phyloP scores from a whole-genome alignment of 176 grass and related monocot genomes.

The Eleusine indica region DNA sequence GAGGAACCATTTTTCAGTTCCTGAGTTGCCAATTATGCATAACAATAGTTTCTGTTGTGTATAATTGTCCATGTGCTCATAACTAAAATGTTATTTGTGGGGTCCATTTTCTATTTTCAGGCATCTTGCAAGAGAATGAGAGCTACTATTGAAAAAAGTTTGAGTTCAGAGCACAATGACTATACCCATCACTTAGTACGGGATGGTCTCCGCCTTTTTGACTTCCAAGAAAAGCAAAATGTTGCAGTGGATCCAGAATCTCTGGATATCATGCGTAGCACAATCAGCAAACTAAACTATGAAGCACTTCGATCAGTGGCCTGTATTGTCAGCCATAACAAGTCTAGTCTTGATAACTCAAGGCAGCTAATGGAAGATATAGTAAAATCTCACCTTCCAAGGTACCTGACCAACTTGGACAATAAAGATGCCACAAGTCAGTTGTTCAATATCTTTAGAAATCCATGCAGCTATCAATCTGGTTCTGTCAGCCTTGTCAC shows the following conservation, averaged over 20 bases:
- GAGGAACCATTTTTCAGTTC: neutral
- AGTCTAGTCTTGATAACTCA: conserved; percentile 12
- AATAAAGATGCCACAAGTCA: neutral
- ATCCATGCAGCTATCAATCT: conserved; percentile 39
- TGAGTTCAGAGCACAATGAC: neutral
- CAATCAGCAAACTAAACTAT: conserved; percentile 36
- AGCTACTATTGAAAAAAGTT: conserved; percentile 13
- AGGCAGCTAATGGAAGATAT: conserved; percentile 32
- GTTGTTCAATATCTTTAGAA: conserved; percentile 41
- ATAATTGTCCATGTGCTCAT: neutral
- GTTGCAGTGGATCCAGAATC: conserved; percentile 16
- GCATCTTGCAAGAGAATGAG: conserved; percentile 32
- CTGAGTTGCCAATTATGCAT: neutral
- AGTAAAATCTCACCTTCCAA: conserved; percentile 42
- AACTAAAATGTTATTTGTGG: neutral
- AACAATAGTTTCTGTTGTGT: neutral
- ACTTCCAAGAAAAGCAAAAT: conserved; percentile 22
- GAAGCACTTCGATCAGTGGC: conserved; percentile 42
- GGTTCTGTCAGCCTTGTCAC: conserved; percentile 35
- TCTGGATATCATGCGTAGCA: conserved; percentile 26
- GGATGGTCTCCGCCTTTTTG: conserved; percentile 34
- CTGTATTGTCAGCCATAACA: conserved; percentile 16
- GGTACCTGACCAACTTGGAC: conserved; percentile 32
- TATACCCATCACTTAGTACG: conserved; percentile 37
- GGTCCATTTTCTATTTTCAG: conserved; percentile 11